Conservation (phyloP, 2,329 filamentous ascomycete species). For the Ceratocystis colombiana region DNA sequence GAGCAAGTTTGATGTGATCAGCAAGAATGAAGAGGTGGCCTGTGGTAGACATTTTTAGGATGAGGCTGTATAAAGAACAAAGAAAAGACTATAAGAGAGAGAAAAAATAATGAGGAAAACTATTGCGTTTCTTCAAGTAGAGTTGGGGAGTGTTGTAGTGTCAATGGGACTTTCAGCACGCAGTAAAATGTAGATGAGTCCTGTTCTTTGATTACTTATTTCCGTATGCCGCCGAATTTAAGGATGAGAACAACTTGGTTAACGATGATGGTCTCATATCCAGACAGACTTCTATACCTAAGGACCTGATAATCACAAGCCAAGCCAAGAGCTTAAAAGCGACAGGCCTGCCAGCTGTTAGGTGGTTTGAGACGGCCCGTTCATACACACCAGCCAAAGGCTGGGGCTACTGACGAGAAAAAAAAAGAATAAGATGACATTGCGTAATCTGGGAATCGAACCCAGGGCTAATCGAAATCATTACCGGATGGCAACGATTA, state of each 20-base stretch:
- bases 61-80: not conserved
- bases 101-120: too few species aligned
- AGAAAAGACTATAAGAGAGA: not conserved
- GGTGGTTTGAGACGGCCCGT: not conserved
- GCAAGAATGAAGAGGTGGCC: slow-evolving; percentile 84
- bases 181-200: too few species aligned
- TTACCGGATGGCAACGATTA: slow-evolving; percentile 18
- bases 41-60: slow-evolving; percentile 44
- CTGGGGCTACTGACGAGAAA: not conserved
- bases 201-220: too few species aligned
- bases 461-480: slow-evolving; percentile 20
- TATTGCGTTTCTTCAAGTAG: too few species aligned
- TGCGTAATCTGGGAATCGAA: slow-evolving; percentile 20
- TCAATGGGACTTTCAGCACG: too few species aligned
- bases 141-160: too few species aligned
- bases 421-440: not conserved
- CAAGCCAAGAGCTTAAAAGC: not conserved
- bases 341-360: not conserved
- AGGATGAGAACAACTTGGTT: too few species aligned
- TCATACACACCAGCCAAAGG: not conserved
- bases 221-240: too few species aligned
- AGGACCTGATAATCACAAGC: not conserved
- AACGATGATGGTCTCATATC: too few species aligned
- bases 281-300: too few species aligned
- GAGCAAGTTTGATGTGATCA: slow-evolving; percentile 92